These are phyloP conservation scores for Cylindrodendrum hubeiense DNA, from an alignment of 2,329 filamentous ascomycete genomes.

Conservation along the genomic window DNA sequence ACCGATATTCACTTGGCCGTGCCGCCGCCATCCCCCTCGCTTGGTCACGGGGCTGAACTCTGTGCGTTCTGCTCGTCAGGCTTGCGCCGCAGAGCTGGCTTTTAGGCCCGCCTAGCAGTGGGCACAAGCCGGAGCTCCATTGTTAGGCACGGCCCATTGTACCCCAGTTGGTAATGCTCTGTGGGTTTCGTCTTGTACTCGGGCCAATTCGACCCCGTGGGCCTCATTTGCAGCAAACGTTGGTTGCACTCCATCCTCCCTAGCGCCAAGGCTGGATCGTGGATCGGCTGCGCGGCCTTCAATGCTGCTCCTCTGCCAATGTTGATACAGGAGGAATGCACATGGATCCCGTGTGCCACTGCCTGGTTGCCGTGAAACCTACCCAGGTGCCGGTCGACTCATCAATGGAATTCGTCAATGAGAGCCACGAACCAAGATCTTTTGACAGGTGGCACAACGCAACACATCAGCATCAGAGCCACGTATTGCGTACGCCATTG, in stretches of 20 bases:
- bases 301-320: conserved; percentile 6
- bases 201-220: conserved; percentile 5
- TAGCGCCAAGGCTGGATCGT: conserved; percentile 5
- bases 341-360: conserved; percentile 7
- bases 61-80: background rate
- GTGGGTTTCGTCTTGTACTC: background rate
- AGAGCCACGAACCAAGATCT: background rate
- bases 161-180: background rate
- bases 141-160: background rate
- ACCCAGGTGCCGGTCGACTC: background rate
- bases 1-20: background rate
- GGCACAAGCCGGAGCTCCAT: background rate
- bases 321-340: background rate
- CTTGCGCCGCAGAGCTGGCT: background rate
- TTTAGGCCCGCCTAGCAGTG: background rate
- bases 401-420: conserved; percentile 4
- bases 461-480: conserved; percentile 7
- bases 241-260: background rate
- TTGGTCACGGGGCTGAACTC: background rate
- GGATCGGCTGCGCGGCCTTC: conserved; percentile 1
- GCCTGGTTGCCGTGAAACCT: conserved; percentile 1
- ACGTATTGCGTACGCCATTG: conserved; percentile 9
- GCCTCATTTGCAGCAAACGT: conserved; percentile 9
- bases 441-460: background rate
- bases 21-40: background rate